Conservation (phyloP, 192 early-diverging fungal genomes). For the Spizellomyces punctatus region DNA sequence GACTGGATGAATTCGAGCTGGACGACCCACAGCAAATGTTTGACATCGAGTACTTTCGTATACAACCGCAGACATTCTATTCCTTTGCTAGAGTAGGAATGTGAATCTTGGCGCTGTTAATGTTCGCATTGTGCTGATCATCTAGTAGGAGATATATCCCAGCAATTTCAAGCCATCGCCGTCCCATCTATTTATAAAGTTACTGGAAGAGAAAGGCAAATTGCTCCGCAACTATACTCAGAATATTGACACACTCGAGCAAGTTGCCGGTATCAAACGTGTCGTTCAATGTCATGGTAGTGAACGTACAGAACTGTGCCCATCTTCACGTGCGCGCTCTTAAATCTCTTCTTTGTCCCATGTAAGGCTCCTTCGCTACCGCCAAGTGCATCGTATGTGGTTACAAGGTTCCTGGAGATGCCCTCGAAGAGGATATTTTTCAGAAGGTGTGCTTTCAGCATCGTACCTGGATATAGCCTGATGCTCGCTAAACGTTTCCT, state of each 20-base stretch:
- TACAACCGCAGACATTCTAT: slow-evolving; percentile 89
- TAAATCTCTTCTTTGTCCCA: too few relatives aligned
- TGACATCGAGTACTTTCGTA: slow-evolving; percentile 88
- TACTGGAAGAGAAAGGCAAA: slow-evolving; percentile 82
- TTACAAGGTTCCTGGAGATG: slow-evolving; percentile 73
- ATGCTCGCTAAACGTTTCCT: not conserved
- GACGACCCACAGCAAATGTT: slow-evolving; percentile 89
- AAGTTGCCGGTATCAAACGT: slow-evolving; percentile 76
- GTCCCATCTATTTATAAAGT: slow-evolving; percentile 84
- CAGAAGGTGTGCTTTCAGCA: slow-evolving; percentile 44
- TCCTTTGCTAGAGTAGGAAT: slow-evolving; percentile 74
- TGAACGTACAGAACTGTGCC: not conserved
- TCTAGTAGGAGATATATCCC: slow-evolving; percentile 75
- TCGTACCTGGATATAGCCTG: not conserved
- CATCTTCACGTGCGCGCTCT: too few relatives aligned
- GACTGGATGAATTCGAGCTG: slow-evolving; percentile 81
- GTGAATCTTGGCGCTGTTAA: not conserved
- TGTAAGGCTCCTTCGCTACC: slow-evolving; percentile 88
- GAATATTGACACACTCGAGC: slow-evolving; percentile 96
- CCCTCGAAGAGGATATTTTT: slow-evolving; percentile 80
- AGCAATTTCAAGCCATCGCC: slow-evolving; percentile 86
- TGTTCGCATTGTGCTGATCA: not conserved
- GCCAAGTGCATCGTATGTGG: slow-evolving; percentile 88
- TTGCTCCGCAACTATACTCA: slow-evolving; percentile 95
- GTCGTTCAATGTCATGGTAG: slow-evolving; percentile 91